Evolutionary conservation across 352 stramenopile genomes (phyloP).

Genomic region (Globisporangium solare): DNA sequence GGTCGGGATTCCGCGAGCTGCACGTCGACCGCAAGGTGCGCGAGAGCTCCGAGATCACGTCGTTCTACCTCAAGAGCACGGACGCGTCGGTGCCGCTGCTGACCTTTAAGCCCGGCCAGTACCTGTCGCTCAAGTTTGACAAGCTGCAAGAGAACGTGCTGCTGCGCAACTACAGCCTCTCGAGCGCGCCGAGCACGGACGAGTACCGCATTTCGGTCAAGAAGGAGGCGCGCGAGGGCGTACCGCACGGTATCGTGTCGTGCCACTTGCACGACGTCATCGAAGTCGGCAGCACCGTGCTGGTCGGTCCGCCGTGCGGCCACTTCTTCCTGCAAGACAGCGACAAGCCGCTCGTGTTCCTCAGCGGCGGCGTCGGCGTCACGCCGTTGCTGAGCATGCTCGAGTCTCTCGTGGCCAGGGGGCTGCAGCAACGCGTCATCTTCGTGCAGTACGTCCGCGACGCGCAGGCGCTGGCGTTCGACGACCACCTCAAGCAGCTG

Average conservation of each 20-base stretch:
- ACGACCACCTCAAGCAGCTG: constrained; percentile 26
- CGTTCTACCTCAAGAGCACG: constrained; percentile 46
- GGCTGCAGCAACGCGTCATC: constrained; percentile 26
- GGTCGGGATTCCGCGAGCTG: constrained; percentile 57
- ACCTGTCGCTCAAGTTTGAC: constrained; percentile 49
- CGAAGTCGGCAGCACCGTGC: constrained; percentile 41
- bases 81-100: constrained; percentile 30
- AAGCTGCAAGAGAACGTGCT: constrained; percentile 31
- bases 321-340: constrained; percentile 41
- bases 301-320: constrained; percentile 45
- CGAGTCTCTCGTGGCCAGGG: constrained; percentile 25
- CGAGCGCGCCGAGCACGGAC: constrained; percentile 24
- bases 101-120: constrained; percentile 50
- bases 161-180: constrained; percentile 59
- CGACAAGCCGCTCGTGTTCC: constrained; percentile 47
- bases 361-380: constrained; percentile 57
- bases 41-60: constrained; percentile 46
- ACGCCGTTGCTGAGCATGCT: constrained; percentile 55
- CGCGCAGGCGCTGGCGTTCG: constrained; percentile 28
- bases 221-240: constrained; percentile 27
- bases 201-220: constrained; percentile 64
- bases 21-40: constrained; percentile 41
- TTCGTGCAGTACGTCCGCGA: constrained; percentile 43
- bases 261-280: constrained; percentile 51
- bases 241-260: constrained; percentile 42